Conservation (phyloP, 2,329 filamentous ascomycete species). For the Plectosphaerella sp. region DNA sequence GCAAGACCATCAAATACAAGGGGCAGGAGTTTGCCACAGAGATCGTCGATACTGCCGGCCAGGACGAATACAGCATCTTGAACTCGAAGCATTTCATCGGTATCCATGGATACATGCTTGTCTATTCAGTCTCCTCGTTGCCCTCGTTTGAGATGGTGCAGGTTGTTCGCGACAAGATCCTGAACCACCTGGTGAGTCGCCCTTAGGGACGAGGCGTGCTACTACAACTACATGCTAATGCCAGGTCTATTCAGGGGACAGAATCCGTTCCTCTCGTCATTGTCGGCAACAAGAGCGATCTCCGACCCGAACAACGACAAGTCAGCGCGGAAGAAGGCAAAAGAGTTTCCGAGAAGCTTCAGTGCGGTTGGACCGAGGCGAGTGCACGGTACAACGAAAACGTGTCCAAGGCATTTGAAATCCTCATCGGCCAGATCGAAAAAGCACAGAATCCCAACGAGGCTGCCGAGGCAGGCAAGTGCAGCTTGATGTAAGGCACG, state of each 20-base stretch:
- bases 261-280: constrained; percentile 91
- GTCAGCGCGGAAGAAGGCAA: constrained; percentile 82
- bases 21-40: constrained; percentile 92
- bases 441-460: constrained; percentile 88
- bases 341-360: constrained; percentile 78
- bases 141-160: constrained; percentile 97
- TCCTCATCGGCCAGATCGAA: constrained; percentile 92
- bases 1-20: constrained; percentile 89
- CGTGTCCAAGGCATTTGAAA: constrained; percentile 86
- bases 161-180: constrained; percentile 93
- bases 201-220: background rate
- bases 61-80: constrained; percentile 98
- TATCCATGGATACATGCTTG: constrained; percentile 97
- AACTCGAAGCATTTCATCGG: constrained; percentile 99
- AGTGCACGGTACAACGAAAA: constrained; percentile 94
- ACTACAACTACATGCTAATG: background rate
- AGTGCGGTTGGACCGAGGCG: constrained; percentile 92
- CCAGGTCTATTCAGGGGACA: constrained; percentile 59
- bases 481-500: constrained; percentile 71
- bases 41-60: constrained; percentile 96
- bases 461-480: constrained; percentile 76
- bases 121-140: constrained; percentile 93
- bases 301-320: constrained; percentile 88
- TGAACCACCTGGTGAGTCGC: constrained; percentile 79
- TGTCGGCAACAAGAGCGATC: constrained; percentile 95